Conservation (phyloP, 164 flowering plant genomes). For the Magnolia sinica region DNA sequence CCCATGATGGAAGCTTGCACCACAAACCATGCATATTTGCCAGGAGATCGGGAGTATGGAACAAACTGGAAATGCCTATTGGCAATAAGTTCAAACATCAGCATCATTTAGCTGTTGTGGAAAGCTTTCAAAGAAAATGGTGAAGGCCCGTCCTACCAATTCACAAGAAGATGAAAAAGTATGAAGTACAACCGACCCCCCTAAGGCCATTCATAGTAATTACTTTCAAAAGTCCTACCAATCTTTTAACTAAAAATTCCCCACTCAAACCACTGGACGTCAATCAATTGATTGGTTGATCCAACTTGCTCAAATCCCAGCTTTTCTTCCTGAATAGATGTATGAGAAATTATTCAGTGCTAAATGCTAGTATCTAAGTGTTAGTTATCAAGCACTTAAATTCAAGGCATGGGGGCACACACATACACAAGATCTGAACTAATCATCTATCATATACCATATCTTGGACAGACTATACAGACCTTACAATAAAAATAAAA, state of each 20-base stretch:
- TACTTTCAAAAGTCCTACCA: background rate
- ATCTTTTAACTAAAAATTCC: background rate
- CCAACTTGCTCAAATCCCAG: background rate
- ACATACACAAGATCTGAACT: no score
- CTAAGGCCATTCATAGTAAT: background rate
- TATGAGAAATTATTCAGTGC: no score
- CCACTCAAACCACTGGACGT: background rate
- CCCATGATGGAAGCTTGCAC: constrained; percentile 14
- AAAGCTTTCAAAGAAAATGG: constrained; percentile 74
- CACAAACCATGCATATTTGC: constrained; percentile 6
- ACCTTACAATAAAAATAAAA: no score
- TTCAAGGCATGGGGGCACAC: no score
- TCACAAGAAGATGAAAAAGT: constrained; percentile 4
- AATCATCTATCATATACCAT: no score
- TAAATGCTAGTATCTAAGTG: no score
- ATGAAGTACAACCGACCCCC: background rate
- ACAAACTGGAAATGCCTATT: constrained; percentile 3
- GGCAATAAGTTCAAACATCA: background rate
- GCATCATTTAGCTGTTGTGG: constrained; percentile 44
- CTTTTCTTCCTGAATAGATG: background rate
- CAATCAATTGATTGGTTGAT: background rate
- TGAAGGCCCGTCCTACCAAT: constrained; percentile 53
- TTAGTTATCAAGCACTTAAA: no score
- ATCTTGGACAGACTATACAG: no score
- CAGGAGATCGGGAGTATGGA: constrained; percentile 10